phyloP scores from a whole-genome alignment of 176 grass and related monocot genomes.

The Panicum miliaceum region DNA sequence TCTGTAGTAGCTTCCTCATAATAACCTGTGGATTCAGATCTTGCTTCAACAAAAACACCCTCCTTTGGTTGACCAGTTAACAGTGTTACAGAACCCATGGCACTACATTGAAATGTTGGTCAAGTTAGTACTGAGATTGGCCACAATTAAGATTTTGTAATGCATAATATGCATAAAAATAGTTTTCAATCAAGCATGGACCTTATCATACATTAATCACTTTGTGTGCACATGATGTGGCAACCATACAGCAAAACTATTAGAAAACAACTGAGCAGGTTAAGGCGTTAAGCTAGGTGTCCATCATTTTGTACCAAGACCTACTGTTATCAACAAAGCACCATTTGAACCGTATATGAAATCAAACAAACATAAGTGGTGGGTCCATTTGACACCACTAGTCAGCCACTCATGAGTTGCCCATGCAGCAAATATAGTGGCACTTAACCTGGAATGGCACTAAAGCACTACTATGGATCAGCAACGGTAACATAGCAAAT shows the following conservation, averaged over 20 bases:
- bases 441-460: background rate
- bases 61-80: constrained; percentile 90
- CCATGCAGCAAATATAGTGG: constrained; percentile 13
- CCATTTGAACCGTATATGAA: background rate
- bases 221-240: background rate
- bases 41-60: constrained; percentile 87
- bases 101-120: constrained; percentile 63
- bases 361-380: background rate
- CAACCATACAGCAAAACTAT: constrained; percentile 27
- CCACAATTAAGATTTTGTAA: constrained; percentile 8
- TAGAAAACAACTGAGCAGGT: background rate
- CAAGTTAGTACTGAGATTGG: constrained; percentile 31
- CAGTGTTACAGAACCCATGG: constrained; percentile 86
- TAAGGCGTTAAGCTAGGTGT: background rate
- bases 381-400: background rate
- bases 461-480: background rate
- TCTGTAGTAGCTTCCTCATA: constrained; percentile 96
- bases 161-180: constrained; percentile 13
- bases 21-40: constrained; percentile 88
- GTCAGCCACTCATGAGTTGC: constrained; percentile 1
- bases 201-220: constrained; percentile 16
- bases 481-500: background rate
- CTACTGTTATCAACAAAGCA: background rate
- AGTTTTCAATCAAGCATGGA: background rate
- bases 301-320: constrained; percentile 1